Base-by-base conservation (phyloP, 352 stramenopile species). In the Pythium plurisporium region DNA sequence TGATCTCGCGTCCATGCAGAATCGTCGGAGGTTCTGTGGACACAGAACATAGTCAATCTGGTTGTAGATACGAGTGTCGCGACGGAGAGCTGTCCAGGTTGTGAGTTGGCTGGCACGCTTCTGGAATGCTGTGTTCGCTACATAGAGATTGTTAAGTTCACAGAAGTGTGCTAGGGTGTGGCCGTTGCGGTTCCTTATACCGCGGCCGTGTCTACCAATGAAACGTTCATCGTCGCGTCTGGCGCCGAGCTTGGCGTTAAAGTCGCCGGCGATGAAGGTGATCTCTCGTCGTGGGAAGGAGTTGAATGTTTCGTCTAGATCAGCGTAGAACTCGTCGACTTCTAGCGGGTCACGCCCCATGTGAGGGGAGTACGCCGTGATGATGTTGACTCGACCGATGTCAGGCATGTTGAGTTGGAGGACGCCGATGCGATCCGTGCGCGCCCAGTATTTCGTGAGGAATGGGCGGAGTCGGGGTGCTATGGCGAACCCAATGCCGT, bases 11-110 rank as follows among this genome's bases (percentile, higher is more conserved):
- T 49, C 23, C 10, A 36, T 22, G 14, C 42, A 49, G 8, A 49
- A 26, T n/a, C 22, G 22, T 14, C 22, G 14, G 17, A 22, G 36
- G 19, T 19, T 17, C 36, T 49, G 42, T 11, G 14, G 42, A 15
- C 42, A 49, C 42, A 49, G 42, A 15, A 49, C 36, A 15, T 49
- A 49, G 42, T 36, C 42, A 26, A 49, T 49, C 42, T 49, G 42
- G 42, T 49, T 49, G 42, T 8, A 49, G 42, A 49, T 49, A n/a
- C n/a, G n/a, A n/a, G n/a, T n/a, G n/a, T n/a, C n/a, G n/a, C n/a
- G n/a, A n/a, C n/a, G n/a, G n/a, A n/a, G n/a, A n/a, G n/a, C n/a
- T n/a, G n/a, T n/a, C n/a, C n/a, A n/a, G n/a, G n/a, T n/a, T n/a
- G n/a, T n/a, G n/a, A n/a, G n/a, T n/a, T n/a, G n/a, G n/a, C n/a